These are phyloP conservation scores for Craterostigma plantagineum DNA, from an alignment of 257 asterid genomes.

Conservation along the genomic window DNA sequence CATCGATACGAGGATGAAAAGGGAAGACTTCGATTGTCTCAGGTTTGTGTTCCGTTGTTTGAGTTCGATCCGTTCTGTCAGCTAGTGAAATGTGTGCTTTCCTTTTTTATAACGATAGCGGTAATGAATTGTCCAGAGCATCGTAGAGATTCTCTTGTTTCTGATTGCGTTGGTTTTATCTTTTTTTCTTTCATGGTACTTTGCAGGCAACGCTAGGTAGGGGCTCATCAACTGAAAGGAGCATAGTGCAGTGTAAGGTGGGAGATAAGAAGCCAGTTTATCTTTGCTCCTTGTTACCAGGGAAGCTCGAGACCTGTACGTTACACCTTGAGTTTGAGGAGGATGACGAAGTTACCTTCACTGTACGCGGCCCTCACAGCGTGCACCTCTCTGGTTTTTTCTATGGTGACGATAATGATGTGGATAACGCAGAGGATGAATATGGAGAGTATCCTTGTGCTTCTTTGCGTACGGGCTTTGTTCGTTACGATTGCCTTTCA, in stretches of 20 bases:
- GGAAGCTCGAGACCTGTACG: conserved; percentile 51
- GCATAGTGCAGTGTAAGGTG: conserved; percentile 62
- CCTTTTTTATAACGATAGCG: not conserved
- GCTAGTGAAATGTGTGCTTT: not conserved
- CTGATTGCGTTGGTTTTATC: too few relatives aligned
- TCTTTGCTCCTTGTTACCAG: conserved; percentile 60
- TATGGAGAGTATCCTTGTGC: conserved; percentile 42
- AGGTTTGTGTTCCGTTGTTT: conserved; percentile 25
- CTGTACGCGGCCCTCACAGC: conserved; percentile 46
- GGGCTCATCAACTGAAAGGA: conserved; percentile 40
- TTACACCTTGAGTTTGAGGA: conserved; percentile 82
- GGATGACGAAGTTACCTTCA: conserved; percentile 59
- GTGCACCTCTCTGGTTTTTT: conserved; percentile 92
- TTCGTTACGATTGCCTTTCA: not conserved
- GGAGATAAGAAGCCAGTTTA: conserved; percentile 64
- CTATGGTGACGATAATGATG: conserved; percentile 31
- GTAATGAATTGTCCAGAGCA: not conserved
- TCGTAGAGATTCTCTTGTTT: conserved; percentile 8
- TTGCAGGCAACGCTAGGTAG: conserved; percentile 68
- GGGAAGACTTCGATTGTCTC: conserved; percentile 77
- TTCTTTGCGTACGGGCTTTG: not conserved
- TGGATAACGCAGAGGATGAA: conserved; percentile 18
- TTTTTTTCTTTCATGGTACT: conserved; percentile 3
- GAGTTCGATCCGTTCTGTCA: too few relatives aligned
- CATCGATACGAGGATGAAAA: conserved; percentile 22